A percentile compares a stretch with the other conserved stretches of the same genome.
These are phyloP conservation scores for bread wheat (Triticum aestivum) DNA, from an alignment of 176 grass and related monocot species.

Conservation along the genomic window DNA sequence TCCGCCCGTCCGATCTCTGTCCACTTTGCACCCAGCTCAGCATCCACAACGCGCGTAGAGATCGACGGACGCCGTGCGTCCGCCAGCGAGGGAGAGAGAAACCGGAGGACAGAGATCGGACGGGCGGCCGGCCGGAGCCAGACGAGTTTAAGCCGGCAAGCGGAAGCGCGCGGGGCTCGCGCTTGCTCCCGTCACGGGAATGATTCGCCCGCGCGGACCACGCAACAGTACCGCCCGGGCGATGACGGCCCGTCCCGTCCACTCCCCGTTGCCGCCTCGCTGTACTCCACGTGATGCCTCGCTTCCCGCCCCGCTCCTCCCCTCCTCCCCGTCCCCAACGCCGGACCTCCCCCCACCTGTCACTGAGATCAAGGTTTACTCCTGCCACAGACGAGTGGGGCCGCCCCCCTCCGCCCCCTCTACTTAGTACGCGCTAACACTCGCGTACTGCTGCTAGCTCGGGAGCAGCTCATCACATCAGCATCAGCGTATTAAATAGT, in stretches of 20 bases:
- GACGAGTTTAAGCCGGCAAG: too few species aligned
- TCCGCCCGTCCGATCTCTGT: too few species aligned
- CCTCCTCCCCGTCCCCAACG: slow-evolving; percentile 10
- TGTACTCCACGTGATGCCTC: slow-evolving; percentile 64
- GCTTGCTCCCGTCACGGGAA: slow-evolving; percentile 37
- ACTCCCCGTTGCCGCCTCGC: slow-evolving; percentile 42
- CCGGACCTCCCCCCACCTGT: neutral
- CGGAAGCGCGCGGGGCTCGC: neutral
- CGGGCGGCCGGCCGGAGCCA: too few species aligned
- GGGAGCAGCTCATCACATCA: neutral
- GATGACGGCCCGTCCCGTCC: neutral
- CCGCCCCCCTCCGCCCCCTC: neutral
- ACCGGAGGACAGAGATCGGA: too few species aligned
- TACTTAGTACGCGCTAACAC: slow-evolving; percentile 28
- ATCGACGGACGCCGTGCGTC: too few species aligned
- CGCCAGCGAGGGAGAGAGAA: too few species aligned
- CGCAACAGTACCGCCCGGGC: slow-evolving; percentile 25
- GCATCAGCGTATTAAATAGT: neutral
- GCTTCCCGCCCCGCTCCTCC: slow-evolving; percentile 16
- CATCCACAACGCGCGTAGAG: too few species aligned
- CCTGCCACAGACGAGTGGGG: neutral
- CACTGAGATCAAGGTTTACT: neutral
- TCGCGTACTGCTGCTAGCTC: slow-evolving; percentile 14
- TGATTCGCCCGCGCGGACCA: slow-evolving; percentile 28
- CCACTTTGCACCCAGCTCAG: too few species aligned